Base-by-base conservation (phyloP, 768 basidiomycete genomes). In the Mycena sanguinolenta region DNA sequence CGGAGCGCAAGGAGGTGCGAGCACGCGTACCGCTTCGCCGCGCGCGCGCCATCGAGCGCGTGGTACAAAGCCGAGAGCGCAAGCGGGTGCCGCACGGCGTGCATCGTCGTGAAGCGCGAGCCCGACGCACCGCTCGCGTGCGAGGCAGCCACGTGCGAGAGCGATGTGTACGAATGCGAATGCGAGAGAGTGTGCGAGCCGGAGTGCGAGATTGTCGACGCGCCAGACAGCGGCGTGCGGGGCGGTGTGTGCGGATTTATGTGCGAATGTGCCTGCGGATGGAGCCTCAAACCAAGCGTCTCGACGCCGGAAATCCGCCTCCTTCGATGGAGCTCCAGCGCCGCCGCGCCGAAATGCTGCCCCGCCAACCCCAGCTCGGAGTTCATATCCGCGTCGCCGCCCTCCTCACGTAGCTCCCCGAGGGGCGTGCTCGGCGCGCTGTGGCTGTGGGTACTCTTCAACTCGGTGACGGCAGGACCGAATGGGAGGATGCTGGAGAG, bases 1-100 rank as follows among this genome's bases (percentile, higher is more conserved):
- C 95, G 86, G 58, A 96, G 78, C 5, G 94, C 94, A 3, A 96
- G 84, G 4, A 96, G 84, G 77, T 96, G 93, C 2, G 94, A 87
- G 65, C 92, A 93, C 0, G 94, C 87, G 75, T 93, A 95, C 17
- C 94, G 88, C 72, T 91, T 93, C 21, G 93, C 88, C 4, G 90
- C 85, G 17, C 95, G 72, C 0, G 93, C 90, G n/a, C 84, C 85
- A 65, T 92, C 90, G 5, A 95, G 80, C 3, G 90, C 84, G 21
- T 86, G 82, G 38, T 86, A 85, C 13, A 95, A 80, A 0, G 92
- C 86, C 19, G 89, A 88, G 7, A 92, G 82, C 6, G 92, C 93
- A 2, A 93, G 80, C 0, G 91, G 91, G 76, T 94, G 91, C 13
- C 92, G 86, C 13, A 88, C 81, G 3, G 84, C 77, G 62, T 90